Conservation (phyloP, 768 basidiomycete genomes). For the Suillus subalutaceus region DNA sequence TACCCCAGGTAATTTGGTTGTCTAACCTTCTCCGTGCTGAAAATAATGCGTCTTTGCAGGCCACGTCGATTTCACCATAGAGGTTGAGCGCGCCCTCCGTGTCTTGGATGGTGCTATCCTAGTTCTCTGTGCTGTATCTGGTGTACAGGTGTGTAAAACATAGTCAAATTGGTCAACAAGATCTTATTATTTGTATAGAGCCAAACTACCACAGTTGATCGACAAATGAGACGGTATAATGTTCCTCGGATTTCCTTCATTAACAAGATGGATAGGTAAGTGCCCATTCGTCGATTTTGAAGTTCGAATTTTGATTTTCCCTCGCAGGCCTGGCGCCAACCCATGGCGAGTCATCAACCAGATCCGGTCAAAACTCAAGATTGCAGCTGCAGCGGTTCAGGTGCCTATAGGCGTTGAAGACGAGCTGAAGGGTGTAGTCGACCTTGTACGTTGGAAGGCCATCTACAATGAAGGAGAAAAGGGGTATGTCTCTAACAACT, state of each 20-base stretch:
- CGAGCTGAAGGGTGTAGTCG: constrained; percentile 88
- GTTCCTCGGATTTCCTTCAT: constrained; percentile 96
- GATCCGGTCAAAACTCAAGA: constrained; percentile 88
- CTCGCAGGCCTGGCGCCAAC: constrained; percentile 86
- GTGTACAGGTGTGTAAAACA: constrained; percentile 73
- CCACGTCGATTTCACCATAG: constrained; percentile 99
- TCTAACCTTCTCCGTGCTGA: neutral
- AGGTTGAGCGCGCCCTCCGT: constrained; percentile 95
- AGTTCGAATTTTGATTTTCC: neutral
- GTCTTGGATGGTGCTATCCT: constrained; percentile 96
- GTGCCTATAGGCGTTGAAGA: constrained; percentile 93
- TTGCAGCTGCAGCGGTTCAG: constrained; percentile 93
- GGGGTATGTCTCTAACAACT: constrained; percentile 61
- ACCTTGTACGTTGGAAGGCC: constrained; percentile 92
- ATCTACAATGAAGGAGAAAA: constrained; percentile 94
- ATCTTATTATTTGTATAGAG: constrained; percentile 49
- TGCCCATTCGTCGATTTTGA: constrained; percentile 3
- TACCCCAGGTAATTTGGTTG: constrained; percentile 72
- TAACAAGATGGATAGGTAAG: constrained; percentile 97
- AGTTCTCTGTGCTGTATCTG: constrained; percentile 95
- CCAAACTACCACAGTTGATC: constrained; percentile 98
- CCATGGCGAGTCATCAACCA: constrained; percentile 95
- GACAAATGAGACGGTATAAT: constrained; percentile 97
- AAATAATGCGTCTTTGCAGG: constrained; percentile 47
- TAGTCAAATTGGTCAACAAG: neutral